Evolutionary conservation across 495 filamentous ascomycete genomes (phyloP).

Genomic region (Penicillium malachiteum): DNA sequence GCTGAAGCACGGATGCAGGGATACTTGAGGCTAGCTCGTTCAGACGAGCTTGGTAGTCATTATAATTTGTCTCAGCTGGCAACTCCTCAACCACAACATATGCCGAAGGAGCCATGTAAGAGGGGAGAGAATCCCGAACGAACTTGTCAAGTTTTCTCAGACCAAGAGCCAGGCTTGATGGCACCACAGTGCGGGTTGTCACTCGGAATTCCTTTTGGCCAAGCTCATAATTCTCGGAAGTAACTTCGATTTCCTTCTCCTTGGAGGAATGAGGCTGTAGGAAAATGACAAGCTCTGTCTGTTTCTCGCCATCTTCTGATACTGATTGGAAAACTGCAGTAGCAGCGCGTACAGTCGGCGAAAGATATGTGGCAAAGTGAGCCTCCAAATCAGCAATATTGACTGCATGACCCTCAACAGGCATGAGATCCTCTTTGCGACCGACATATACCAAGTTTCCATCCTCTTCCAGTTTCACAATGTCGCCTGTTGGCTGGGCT

Average conservation of each 20-base stretch:
- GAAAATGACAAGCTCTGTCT: slow-evolving; percentile 28
- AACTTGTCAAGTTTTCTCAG: slow-evolving; percentile 38
- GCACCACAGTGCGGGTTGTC: slow-evolving; percentile 1
- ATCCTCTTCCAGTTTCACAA: slow-evolving; percentile 31
- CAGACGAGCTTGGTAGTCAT: slow-evolving; percentile 24
- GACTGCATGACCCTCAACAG: slow-evolving; percentile 35
- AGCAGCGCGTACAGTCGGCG: slow-evolving; percentile 24
- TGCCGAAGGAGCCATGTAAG: slow-evolving; percentile 40
- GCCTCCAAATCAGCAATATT: slow-evolving; percentile 33
- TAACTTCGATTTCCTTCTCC: slow-evolving; percentile 24
- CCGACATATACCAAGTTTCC: slow-evolving; percentile 31
- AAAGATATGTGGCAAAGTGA: slow-evolving; percentile 29
- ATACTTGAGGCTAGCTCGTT: slow-evolving; percentile 27
- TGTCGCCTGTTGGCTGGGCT: slow-evolving; percentile 32
- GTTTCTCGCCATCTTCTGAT: neutral
- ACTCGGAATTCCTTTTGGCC: slow-evolving; percentile 1
- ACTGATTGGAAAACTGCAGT: slow-evolving; percentile 22
- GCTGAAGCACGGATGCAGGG: slow-evolving; percentile 14
- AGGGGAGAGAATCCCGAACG: slow-evolving; percentile 34
- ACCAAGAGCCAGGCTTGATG: slow-evolving; percentile 22
- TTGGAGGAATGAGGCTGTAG: slow-evolving; percentile 24
- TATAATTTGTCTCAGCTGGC: slow-evolving; percentile 18
- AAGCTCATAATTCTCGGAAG: slow-evolving; percentile 20
- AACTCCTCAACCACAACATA: slow-evolving; percentile 37
- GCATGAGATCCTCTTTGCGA: slow-evolving; percentile 30